Evolutionary conservation across 73 alveolate species (phyloP).

Genomic region (Stentor roeselii): DNA sequence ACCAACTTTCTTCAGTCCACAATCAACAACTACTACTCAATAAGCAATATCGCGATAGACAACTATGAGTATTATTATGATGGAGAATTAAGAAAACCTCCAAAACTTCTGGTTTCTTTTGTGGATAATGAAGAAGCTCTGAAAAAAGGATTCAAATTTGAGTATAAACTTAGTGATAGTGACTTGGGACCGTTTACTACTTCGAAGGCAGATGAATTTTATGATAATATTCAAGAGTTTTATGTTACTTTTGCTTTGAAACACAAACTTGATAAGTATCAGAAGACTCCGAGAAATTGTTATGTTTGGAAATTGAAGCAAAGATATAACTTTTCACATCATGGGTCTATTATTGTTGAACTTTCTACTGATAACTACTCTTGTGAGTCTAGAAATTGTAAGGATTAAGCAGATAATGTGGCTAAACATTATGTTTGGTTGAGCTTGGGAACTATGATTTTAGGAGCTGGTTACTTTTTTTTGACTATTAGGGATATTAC

Average conservation of each 20-base stretch:
- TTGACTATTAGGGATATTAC: not conserved
- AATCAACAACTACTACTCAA: not conserved
- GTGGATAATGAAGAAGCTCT: not conserved
- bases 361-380: not conserved
- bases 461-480: not conserved
- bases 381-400: not conserved
- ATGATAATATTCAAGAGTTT: not conserved
- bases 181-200: slow-evolving; percentile 7
- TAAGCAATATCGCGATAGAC: not conserved
- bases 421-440: not conserved
- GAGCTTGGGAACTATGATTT: not conserved
- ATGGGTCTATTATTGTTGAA: not conserved
- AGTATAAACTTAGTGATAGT: not conserved
- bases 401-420: not conserved
- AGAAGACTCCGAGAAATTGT: not conserved
- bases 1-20: not conserved
- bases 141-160: not conserved
- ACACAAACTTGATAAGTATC: not conserved
- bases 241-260: not conserved
- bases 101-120: not conserved
- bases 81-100: not conserved
- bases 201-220: not conserved
- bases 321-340: not conserved
- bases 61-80: slow-evolving; percentile 3
- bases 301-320: not conserved